phyloP scores from a whole-genome alignment of 208 protist species.

The Wallacemonas sp. region DNA sequence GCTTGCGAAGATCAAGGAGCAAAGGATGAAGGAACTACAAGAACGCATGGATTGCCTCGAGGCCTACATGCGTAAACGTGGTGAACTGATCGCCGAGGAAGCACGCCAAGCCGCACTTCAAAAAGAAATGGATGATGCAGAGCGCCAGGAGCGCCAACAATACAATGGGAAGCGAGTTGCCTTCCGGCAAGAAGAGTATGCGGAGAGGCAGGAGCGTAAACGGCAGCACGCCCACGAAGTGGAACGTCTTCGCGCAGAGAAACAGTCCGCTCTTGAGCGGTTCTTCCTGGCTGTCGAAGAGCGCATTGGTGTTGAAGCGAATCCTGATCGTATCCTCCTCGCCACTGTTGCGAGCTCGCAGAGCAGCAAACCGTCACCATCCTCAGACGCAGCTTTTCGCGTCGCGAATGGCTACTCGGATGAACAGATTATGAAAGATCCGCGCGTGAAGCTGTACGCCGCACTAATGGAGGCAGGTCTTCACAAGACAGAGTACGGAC shows the following conservation, averaged over 20 bases:
- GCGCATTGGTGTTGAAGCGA: conserved; percentile 58
- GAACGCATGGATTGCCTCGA: conserved; percentile 49
- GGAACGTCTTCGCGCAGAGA: conserved; percentile 37
- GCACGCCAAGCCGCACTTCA: conserved; percentile 27
- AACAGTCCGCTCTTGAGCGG: conserved; percentile 50
- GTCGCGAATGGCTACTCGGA: conserved; percentile 54
- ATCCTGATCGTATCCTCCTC: conserved; percentile 56
- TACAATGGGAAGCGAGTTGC: conserved; percentile 59
- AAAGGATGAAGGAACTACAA: conserved; percentile 57
- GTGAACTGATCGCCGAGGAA: conserved; percentile 47
- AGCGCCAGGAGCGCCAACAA: conserved; percentile 37
- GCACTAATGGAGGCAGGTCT: conserved; percentile 75
- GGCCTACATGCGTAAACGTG: conserved; percentile 39
- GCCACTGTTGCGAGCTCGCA: conserved; percentile 65
- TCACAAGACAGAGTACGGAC: conserved; percentile 74
- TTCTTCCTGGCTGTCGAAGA: conserved; percentile 76
- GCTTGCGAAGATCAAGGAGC: conserved; percentile 26
- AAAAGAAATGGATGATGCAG: conserved; percentile 35
- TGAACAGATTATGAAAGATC: conserved; percentile 80
- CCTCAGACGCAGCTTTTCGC: conserved; percentile 10
- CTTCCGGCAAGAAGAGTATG: conserved; percentile 46
- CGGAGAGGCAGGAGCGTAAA: conserved; percentile 32
- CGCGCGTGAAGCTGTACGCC: conserved; percentile 75
- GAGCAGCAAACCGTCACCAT: conserved; percentile 29
- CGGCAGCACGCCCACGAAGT: conserved; percentile 44